Base-by-base conservation (phyloP, 192 early-diverging fungal genomes). In the Coemansia sp. region DNA sequence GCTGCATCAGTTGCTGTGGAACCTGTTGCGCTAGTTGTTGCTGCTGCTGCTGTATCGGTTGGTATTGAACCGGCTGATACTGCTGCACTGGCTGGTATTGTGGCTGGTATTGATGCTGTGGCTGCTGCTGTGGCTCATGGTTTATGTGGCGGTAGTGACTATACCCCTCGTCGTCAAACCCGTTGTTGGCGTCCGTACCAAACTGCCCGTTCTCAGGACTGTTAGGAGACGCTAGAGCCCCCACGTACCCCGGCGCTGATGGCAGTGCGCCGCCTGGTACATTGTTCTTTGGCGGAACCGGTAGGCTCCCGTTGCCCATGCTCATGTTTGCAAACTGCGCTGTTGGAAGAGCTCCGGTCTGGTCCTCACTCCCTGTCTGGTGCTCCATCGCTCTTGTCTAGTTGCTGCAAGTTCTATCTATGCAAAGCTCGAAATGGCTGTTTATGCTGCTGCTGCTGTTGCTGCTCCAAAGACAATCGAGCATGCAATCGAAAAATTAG, bases 121-220 rank as follows among this genome's bases (percentile, higher is more conserved):
- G 34, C 1, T 36, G 38, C 38, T 45, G 50, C 30, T 34, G 44
- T 11, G 52, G 63, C 15, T 41, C 22, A 17, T 53, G 41, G 67
- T 61, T 65, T 38, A 66, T 22, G 37, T 67, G 65, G 48, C 59
- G 67, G 61, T 79, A 79, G 61, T 79, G 71, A 38, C 67, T 67
- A 40, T 54, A 69, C 23, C 67, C 67, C n/a, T 72, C 63, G 30
- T 57, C 62, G 67, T 79, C 76, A 47, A 79, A 79, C 2, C 76
- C 76, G 47, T 64, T 73, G 50, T 68, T 65, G 45, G 66, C 64
- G 25, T 73, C 76, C 10, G 68, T 54, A 27, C 66, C 75, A 68
- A 79, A 68, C 17, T 61, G 66, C 25, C 59, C 66, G 40, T 68
- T 65, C 1, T 38, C 67, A 3, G 62, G 62, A 50, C 67, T 65